Base-by-base conservation (phyloP, 495 filamentous ascomycete genomes). In the Aspergillus avenaceus region DNA sequence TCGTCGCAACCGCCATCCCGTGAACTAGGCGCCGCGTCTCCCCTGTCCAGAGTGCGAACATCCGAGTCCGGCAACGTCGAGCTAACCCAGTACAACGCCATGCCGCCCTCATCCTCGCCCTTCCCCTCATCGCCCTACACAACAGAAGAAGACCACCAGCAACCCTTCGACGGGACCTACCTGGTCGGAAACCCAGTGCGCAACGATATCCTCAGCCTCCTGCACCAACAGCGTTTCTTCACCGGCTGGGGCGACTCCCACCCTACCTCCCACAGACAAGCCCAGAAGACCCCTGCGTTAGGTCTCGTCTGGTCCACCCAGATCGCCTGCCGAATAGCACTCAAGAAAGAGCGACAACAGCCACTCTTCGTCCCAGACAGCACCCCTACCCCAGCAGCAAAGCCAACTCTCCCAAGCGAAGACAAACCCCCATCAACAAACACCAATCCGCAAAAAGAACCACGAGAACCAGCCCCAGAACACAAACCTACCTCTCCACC, bases 151-250 rank as follows among this genome's bases (percentile, higher is more conserved):
- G 66, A 73, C 26, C 53, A 50, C 16, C 52, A 53, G 40, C 53
- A 49, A 28, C 54, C 60, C 13, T 67, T 66, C 43, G 69, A 73
- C 55, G 67, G 65, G 26, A 67, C 68, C 13, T 70, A 75, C 55
- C 45, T 73, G 19, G 59, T 75, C 13, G 60, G 62, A 1, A 69
- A 69, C 24, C 64, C 70, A 0, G 61, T 62, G 8, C 68, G 66
- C 6, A 72, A 67, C 28, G 66, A 77, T 61, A 60, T 80, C 12
- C 73, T 95, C 27, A 77, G 75, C n/a, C 78, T 97, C 13, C 81
- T 90, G 51, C 88, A 95, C 64, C 93, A 98, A 65, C 87, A 95
- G 59, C 81, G 85, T 7, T 98, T 88, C 78, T 96, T 96, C 66
- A 92, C 87, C 2, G 93, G 93, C 29, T 98, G 93, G 91, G 90